A percentile compares a stretch with the other conserved stretches of the same genome.
Conservation (phyloP, 2,329 filamentous ascomycete species). For the Thielaviopsis populi region DNA sequence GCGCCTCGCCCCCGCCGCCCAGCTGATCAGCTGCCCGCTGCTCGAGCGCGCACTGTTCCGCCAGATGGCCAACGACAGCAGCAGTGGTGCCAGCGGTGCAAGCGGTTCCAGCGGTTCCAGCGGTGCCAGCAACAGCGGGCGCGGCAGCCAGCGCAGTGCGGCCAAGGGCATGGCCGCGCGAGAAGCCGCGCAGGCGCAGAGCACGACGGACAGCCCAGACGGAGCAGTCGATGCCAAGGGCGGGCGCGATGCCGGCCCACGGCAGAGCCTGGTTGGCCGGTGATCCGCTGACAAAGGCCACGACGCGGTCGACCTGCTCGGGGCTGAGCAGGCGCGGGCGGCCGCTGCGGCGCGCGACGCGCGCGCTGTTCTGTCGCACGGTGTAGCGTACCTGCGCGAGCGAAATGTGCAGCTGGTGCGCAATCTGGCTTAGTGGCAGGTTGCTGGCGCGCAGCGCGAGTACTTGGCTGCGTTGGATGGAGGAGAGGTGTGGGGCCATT, state of each 20-base stretch:
- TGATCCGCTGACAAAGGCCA: constrained; percentile 13
- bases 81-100: not conserved
- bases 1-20: not conserved
- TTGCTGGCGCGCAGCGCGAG: constrained; percentile 15
- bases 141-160: constrained; percentile 9
- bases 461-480: constrained; percentile 15
- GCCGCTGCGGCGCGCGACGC: constrained; percentile 13
- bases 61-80: not conserved
- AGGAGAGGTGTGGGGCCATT: constrained; percentile 16
- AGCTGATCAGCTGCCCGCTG: not conserved
- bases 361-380: constrained; percentile 12
- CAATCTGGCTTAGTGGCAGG: constrained; percentile 14
- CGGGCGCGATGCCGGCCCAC: constrained; percentile 15
- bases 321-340: constrained; percentile 13
- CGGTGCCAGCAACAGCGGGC: not conserved
- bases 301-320: constrained; percentile 15
- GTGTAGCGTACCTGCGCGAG: constrained; percentile 15
- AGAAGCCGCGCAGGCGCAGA: constrained; percentile 12
- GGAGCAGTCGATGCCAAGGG: constrained; percentile 14
- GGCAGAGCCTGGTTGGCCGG: constrained; percentile 13
- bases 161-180: constrained; percentile 13
- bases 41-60: not conserved
- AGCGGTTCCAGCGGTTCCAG: too few relatives aligned
- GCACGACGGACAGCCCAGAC: constrained; percentile 14
- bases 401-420: constrained; percentile 12